Base-by-base conservation (phyloP, 2,329 filamentous ascomycete species). In the Hirsutella rhossiliensis region DNA sequence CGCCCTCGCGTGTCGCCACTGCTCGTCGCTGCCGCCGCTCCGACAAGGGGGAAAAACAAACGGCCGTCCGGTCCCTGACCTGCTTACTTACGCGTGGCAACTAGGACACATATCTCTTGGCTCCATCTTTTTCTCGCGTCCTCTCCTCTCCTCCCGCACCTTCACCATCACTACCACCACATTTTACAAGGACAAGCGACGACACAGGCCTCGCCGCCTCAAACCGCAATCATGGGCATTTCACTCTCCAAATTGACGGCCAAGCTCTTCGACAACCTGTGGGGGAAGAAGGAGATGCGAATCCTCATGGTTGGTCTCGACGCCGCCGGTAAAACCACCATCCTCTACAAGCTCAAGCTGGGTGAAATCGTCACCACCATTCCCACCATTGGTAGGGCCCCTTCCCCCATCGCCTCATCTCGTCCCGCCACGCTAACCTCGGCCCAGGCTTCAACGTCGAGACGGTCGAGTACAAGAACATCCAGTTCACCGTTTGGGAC, bases 281-380 rank as follows among this genome's bases (percentile, higher is more conserved):
- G 87, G 84, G 88, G 90, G 64, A 95, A 95, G 84, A 97, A 97
- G 83, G 92, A 98, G 82, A 98, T 98, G 92, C 83, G 92, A 78
- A 96, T 98, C 75, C 72, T 98, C 71, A 98, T 98, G 92, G 89
- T 98, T 60, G 92, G 92, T 80, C 82, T 98, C 62, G 92, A 98
- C 71, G 92, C 92, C 62, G 92, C 92, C 68, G 92, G 92, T 84
- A 98, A 98, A 81, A 98, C 92, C 63, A 98, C 92, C 60, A 98
- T 98, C 65, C 82, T 98, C 58, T 98, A 98, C 78, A 98, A 98
- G 80, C 82, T 98, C 69, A 98, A 98, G 81, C 86, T 98, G 63
- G 90, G 92, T 73, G 85, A 96, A 77, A 92, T 94, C 66, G 92
- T 97, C 67, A 97, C 92, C 64, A 98, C 92, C 57, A 98, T 98